Evolutionary conservation across 352 stramenopile species (phyloP).

Genomic region (Globisporangium viniferum): DNA sequence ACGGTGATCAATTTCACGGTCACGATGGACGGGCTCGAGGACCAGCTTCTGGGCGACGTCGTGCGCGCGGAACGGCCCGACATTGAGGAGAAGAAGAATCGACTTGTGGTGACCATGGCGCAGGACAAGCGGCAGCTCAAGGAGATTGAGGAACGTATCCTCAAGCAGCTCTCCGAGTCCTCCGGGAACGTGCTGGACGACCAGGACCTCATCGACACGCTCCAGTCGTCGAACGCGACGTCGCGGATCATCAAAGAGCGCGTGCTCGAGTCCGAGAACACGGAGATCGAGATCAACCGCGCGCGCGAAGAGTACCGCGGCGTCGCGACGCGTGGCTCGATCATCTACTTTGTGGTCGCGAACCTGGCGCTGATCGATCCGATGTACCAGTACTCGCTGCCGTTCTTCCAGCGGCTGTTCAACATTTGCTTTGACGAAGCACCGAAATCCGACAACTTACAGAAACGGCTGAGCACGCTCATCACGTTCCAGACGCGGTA

Average conservation of each 20-base stretch:
- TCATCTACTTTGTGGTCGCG: conserved; percentile 95
- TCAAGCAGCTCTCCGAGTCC: conserved; percentile 90
- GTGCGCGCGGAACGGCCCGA: conserved; percentile 91
- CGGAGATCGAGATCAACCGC: conserved; percentile 89
- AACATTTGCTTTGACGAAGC: conserved; percentile 89
- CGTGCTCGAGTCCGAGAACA: conserved; percentile 88
- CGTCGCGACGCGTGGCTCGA: conserved; percentile 88
- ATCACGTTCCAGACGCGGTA: conserved; percentile 88
- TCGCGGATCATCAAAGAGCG: conserved; percentile 88
- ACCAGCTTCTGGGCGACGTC: conserved; percentile 91
- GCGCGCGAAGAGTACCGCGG: conserved; percentile 89
- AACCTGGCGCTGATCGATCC: conserved; percentile 91
- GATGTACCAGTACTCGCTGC: conserved; percentile 96
- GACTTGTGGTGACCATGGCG: conserved; percentile 91
- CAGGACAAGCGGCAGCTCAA: conserved; percentile 92
- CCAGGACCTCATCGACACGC: conserved; percentile 84
- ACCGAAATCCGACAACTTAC: conserved; percentile 48
- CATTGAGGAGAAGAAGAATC: conserved; percentile 93
- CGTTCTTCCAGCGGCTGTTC: conserved; percentile 92
- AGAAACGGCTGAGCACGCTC: conserved; percentile 70
- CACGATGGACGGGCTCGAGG: conserved; percentile 91
- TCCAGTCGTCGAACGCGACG: conserved; percentile 85
- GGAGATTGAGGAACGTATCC: conserved; percentile 91
- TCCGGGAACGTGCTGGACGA: conserved; percentile 93
- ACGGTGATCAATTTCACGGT: conserved; percentile 97